Evolutionary conservation across 164 flowering plant species (phyloP), one percentile per base, ranked within the genome.

Genomic region (Cinnamomum micranthum): DNA sequence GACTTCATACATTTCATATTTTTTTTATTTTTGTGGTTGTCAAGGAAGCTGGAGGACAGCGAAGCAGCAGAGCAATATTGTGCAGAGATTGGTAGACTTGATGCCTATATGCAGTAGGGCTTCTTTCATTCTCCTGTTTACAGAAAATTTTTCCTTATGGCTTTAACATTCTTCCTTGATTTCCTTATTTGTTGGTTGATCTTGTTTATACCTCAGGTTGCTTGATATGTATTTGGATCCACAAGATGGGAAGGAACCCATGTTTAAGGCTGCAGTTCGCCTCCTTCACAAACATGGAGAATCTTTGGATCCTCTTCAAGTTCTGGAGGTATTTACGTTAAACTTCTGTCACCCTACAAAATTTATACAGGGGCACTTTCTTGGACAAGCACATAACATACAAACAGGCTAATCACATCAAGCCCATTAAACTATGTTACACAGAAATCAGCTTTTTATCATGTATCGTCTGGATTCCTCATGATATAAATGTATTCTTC

Each of bases 181-280:
- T 47, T 66, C 14, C 28, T 41, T 24, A n/a, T 24, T 58, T 9
- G 50, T 27, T 76, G 50, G 17, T 65, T 64, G 71, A 62, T 28
- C 28, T n/a, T 33, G 63, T 51, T 12, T 50, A 78, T 70, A 50
- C 50, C 15, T 71, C 84, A 93, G 98, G 87, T 77, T 95, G 81
- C 98, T 95, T 81, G 97, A 95, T 80, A 92, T 95, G 92, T 95
- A 95, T 86, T 81, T 95, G 92, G 90, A 94, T 82, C 97, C 98
- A 71, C 91, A 89, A 83, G 83, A 92, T 82, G 97, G 98, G 51
- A 95, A 91, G 83, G 91, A 90, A 76, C 98, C 99, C 35, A 91
- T 95, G 98, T 93, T 93, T 79, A 93, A 88, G 69, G 99, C 98
- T 77, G 99, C 99, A 58, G 97, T 92, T 80, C 95, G 95, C 69